Percentiles rank a stretch among this genome's conserved stretches.
These are phyloP conservation scores for Trametes elegans DNA, from an alignment of 768 basidiomycete genomes.

Conservation along the genomic window DNA sequence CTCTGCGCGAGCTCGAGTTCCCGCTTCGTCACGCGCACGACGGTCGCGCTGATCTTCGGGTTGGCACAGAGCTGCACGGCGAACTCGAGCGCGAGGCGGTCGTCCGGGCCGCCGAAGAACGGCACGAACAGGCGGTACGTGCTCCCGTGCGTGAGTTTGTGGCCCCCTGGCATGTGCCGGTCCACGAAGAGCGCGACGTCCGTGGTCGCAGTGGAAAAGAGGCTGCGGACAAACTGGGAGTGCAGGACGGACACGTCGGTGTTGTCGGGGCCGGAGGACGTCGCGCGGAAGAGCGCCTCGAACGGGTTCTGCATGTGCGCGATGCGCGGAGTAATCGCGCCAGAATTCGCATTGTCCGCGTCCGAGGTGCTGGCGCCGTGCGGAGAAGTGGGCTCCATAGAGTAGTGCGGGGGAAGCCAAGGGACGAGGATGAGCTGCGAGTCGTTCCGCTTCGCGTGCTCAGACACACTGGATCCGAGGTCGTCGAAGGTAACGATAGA, in stretches of 20 bases:
- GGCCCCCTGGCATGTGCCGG: slow-evolving; percentile 32
- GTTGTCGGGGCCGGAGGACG: slow-evolving; percentile 31
- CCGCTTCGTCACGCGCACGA: slow-evolving; percentile 60
- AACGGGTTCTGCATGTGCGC: slow-evolving; percentile 60
- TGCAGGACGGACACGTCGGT: slow-evolving; percentile 56
- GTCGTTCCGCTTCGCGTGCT: slow-evolving; percentile 55
- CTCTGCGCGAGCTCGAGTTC: slow-evolving; percentile 28
- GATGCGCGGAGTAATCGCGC: slow-evolving; percentile 21
- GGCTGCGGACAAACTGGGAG: slow-evolving; percentile 79
- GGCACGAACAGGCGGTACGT: slow-evolving; percentile 75
- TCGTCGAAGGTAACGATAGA: slow-evolving; percentile 78
- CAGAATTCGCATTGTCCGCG: slow-evolving; percentile 4
- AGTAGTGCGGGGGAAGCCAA: slow-evolving; percentile 55
- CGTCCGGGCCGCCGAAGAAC: slow-evolving; percentile 95
- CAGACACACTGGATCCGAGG: slow-evolving; percentile 64
- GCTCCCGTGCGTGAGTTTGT: slow-evolving; percentile 29
- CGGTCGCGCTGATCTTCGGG: slow-evolving; percentile 65
- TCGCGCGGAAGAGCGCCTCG: slow-evolving; percentile 55
- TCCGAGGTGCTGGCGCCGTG: slow-evolving; percentile 18
- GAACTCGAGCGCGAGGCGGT: slow-evolving; percentile 81
- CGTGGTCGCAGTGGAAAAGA: slow-evolving; percentile 66
- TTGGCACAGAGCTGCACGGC: slow-evolving; percentile 81
- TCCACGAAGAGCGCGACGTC: slow-evolving; percentile 89
- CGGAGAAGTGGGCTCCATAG: slow-evolving; percentile 8
- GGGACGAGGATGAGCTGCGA: slow-evolving; percentile 82